Evolutionary conservation across 768 basidiomycete genomes (phyloP).

Genomic region (Calocybe gangraenosa): DNA sequence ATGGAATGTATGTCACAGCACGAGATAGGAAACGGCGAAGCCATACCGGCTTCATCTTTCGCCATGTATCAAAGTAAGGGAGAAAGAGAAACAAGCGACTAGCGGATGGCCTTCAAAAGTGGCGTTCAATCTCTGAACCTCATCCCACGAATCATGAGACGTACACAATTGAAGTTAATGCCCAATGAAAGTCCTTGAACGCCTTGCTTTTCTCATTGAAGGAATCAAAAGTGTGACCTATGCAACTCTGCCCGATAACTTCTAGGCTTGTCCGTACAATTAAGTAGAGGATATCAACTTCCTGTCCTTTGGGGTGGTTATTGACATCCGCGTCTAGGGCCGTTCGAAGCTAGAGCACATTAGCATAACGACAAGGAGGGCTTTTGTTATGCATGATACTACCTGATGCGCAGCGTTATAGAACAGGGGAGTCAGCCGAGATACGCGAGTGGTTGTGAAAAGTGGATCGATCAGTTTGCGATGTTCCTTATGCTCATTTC

Average conservation of each 20-base stretch:
- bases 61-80: constrained; percentile 20
- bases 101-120: constrained; percentile 17
- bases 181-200: constrained; percentile 16
- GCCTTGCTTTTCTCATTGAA: constrained; percentile 15
- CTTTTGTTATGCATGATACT: not conserved
- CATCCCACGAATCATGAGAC: not conserved
- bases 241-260: constrained; percentile 15
- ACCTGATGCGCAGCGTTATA: constrained; percentile 20
- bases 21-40: constrained; percentile 16
- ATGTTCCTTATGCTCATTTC: constrained; percentile 22
- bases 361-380: not conserved
- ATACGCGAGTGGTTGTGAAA: constrained; percentile 19
- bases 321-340: constrained; percentile 5
- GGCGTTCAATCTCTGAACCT: not conserved
- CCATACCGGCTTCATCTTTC: constrained; percentile 21
- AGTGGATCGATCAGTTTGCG: constrained; percentile 21
- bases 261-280: constrained; percentile 14
- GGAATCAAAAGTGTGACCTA: constrained; percentile 18
- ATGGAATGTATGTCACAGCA: constrained; percentile 17
- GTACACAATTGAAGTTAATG: constrained; percentile 15
- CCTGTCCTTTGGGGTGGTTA: not conserved
- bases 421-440: constrained; percentile 21
- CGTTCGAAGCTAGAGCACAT: constrained; percentile 6
- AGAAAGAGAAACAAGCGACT: constrained; percentile 21
- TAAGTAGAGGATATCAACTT: constrained; percentile 14